Conservation (phyloP, 441 rosid species). For the Macaranga tanarius region DNA sequence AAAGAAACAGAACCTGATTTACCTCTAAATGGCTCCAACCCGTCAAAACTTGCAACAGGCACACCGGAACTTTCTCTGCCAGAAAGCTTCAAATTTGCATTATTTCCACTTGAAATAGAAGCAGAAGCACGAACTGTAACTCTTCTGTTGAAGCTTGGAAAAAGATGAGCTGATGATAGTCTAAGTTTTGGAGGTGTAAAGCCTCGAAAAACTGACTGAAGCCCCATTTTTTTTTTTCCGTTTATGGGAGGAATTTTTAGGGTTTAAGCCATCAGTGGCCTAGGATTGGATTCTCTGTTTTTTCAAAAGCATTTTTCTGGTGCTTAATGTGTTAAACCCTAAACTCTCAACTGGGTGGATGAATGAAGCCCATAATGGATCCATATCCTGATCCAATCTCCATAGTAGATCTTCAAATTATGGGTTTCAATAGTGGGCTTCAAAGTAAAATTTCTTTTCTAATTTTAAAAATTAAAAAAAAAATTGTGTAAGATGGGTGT, state of each 20-base stretch:
- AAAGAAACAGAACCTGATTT: conserved; percentile 82
- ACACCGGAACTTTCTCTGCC: conserved; percentile 21
- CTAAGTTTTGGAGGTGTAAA: conserved; percentile 36
- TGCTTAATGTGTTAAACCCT: conserved; percentile 25
- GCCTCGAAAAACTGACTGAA: conserved; percentile 49
- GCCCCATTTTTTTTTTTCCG: conserved; percentile 31
- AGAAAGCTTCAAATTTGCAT: conserved; percentile 18
- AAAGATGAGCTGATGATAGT: conserved; percentile 17
- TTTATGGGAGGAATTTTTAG: not conserved
- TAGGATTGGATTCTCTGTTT: not conserved
- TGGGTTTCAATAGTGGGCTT: too few relatives aligned
- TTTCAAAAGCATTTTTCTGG: not conserved
- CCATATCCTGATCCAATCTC: not conserved
- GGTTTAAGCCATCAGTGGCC: conserved; percentile 7
- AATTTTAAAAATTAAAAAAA: too few relatives aligned
- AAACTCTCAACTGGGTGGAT: not conserved
- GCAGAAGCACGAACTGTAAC: conserved; percentile 30
- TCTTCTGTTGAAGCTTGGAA: conserved; percentile 30
- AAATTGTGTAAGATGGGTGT: too few relatives aligned
- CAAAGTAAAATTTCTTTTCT: too few relatives aligned
- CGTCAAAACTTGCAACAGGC: conserved; percentile 26
- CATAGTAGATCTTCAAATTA: too few relatives aligned
- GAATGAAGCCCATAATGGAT: not conserved
- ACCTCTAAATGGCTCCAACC: conserved; percentile 62
- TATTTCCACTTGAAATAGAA: conserved; percentile 25